Evolutionary conservation across 768 basidiomycete species (phyloP), one percentile per base, ranked within the genome.

Genomic region (Xanthoconium stramineum): DNA sequence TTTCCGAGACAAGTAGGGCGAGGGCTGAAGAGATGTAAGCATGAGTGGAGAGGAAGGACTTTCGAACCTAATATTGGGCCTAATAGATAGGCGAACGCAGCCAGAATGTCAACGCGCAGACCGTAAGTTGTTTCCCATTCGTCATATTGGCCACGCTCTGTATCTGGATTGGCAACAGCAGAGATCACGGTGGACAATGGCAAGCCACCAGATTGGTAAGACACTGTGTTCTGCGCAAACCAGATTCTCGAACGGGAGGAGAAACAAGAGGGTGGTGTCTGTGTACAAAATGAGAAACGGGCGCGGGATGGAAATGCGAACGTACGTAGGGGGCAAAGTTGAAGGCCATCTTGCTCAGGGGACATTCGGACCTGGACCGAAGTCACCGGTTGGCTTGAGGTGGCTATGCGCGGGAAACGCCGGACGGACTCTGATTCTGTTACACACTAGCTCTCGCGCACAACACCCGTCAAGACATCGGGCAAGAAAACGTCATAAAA

Each of bases 71-170:
- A 84, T 20, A 90, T 65, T 0, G 87, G 90, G 8, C 89, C 89
- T 0, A 88, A 69, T 0, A 89, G 36, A 67, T 91, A 91, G 5
- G 83, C 79, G 47, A 77, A 74, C 6, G 85, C 84, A 15, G 87
- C 82, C 53, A 86, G 72, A 24, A 86, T 48, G 67, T 91, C 86
- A 13, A 90, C 82, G 59, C 88, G 78, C 75, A 81, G 74, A 13
- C 83, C 83, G 62, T 81, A 80, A 29, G 83, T 75, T 14, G 87
- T 89, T 75, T 87, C 85, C 89, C 88, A 90, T 57, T 78, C 79
- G 60, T 82, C 87, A 32, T 71, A 74, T 38, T 72, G 70, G 13
- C 68, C 68, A 37, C 78, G 76, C n/a, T 77, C 77, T 36, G 59
- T 62, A 7, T 74, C 69, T 20, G 66, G 72, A 3, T 62, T 62